Evolutionary conservation across 2,329 filamentous ascomycete genomes (phyloP), one percentile per base, ranked within the genome.

Genomic region (Sporothrix mexicana): DNA sequence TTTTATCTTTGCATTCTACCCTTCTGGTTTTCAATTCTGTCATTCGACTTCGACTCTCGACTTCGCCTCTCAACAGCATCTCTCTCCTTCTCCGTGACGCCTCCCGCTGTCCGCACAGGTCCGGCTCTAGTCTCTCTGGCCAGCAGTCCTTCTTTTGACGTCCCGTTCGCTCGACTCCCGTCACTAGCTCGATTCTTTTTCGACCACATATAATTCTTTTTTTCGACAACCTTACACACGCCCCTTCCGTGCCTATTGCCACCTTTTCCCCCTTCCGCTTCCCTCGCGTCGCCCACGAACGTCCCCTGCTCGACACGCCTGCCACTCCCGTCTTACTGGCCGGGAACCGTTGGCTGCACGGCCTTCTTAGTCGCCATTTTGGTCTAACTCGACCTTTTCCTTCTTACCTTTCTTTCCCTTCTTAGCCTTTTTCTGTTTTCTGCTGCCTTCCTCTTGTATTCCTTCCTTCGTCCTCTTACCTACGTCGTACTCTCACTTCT

Each of bases 131-230:
- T 25, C 55, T 59, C 12, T 5, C 55, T 20, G 20, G 10, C 41
- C 20, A 30, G 66, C 66, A 17, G 66, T 67, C 47, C 66, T 23
- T 23, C 64, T 67, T 36, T 67, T 66, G 61, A 66, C 61, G 61
- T 66, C 30, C 30, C 61, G 61, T 43, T 43, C 41, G 61, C 43
- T 64, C 41, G 61, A 25, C 51, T 8, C 20, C 41, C 41, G 61
- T 47, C 61, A 20, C 59, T 36, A 36, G 30, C 30, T 36, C 30
- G 30, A 36, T 67, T 66, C 64, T 20, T 23, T 23, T 15, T 41
- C 47, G 66, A 25, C 47, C 45, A 53, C 47, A 67, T 70, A 70
- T 72, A 59, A 72, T 70, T 66, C 69, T 69, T 72, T 70, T 72
- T 72, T 69, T 69, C 51, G n/a, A 64, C 47, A 43, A 41, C 51